Evolutionary conservation across 148 eudicot genomes (phyloP).

Genomic region (Oxyria digyna): DNA sequence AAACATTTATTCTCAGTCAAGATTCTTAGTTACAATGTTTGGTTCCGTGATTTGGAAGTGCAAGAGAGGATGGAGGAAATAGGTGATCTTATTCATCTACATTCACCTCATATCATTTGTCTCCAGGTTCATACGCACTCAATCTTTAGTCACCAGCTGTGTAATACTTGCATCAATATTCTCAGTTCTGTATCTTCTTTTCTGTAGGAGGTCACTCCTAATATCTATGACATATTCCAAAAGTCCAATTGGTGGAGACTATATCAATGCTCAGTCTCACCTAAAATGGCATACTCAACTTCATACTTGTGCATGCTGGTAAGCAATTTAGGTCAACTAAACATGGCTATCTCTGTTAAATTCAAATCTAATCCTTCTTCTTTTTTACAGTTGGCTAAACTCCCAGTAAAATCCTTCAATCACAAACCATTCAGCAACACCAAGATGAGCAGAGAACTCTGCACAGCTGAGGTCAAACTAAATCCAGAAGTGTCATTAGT

Average conservation of each 20-base stretch:
- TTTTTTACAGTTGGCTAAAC: conserved; percentile 52
- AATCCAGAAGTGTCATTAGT: conserved; percentile 23
- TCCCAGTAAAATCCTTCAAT: conserved; percentile 62
- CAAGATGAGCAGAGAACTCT: conserved; percentile 66
- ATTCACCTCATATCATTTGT: conserved; percentile 81
- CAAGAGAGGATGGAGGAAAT: conserved; percentile 70
- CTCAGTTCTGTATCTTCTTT: neutral
- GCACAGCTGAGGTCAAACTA: conserved; percentile 46
- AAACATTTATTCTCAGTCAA: conserved; percentile 27
- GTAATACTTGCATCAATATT: neutral
- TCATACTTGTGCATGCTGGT: conserved; percentile 96
- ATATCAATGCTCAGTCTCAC: conserved; percentile 55
- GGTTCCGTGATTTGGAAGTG: conserved; percentile 83
- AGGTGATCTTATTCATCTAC: conserved; percentile 71
- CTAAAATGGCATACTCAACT: conserved; percentile 24
- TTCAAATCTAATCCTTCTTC: no score
- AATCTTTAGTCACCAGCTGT: neutral
- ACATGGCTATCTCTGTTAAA: no score
- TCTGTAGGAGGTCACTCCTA: conserved; percentile 79
- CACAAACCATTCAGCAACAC: conserved; percentile 49
- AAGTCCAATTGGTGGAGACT: conserved; percentile 71
- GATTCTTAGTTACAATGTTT: conserved; percentile 79
- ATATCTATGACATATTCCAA: conserved; percentile 47
- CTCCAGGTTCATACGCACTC: conserved; percentile 48
- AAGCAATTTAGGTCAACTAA: no score